A percentile compares a stretch with the other conserved stretches of the same genome.
phyloP scores from a whole-genome alignment of 2,329 filamentous ascomycete species.

The Emergomyces pasteurianus region DNA sequence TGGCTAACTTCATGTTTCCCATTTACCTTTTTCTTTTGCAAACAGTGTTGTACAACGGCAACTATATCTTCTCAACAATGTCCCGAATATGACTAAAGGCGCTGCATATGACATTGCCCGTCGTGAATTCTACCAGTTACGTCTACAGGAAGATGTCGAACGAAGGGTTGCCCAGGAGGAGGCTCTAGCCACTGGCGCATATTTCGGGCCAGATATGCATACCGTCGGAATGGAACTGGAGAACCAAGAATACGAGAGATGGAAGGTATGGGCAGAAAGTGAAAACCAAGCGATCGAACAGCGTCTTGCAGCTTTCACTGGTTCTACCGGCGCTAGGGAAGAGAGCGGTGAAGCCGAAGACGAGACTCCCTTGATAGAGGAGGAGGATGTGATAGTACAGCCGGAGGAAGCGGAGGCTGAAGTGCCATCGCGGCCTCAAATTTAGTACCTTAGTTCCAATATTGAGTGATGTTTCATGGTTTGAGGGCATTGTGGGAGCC shows the following conservation, averaged over 20 bases:
- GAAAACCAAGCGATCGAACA: conserved; percentile 40
- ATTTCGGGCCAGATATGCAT: conserved; percentile 67
- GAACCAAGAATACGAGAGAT: conserved; percentile 64
- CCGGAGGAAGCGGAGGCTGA: conserved; percentile 6
- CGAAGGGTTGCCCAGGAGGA: conserved; percentile 77
- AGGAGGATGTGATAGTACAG: not conserved
- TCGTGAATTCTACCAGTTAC: conserved; percentile 77
- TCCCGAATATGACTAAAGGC: conserved; percentile 45
- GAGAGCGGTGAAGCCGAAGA: not conserved
- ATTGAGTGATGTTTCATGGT: not conserved
- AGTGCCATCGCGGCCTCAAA: not conserved
- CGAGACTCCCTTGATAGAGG: not conserved
- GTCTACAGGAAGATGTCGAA: conserved; percentile 73
- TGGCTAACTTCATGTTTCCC: not conserved
- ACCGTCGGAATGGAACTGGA: conserved; percentile 76
- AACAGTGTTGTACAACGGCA: conserved; percentile 83
- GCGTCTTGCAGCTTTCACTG: conserved; percentile 32
- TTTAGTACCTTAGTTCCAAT: not conserved
- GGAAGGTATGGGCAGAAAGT: conserved; percentile 66
- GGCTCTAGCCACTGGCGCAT: conserved; percentile 70
- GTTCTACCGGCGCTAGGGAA: conserved; percentile 7
- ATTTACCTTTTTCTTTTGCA: not conserved
- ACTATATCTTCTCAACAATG: conserved; percentile 64
- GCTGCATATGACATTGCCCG: conserved; percentile 77
- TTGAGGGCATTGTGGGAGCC: not conserved